Evolutionary conservation across 352 stramenopile genomes (phyloP).

Genomic region (Globisporangium acanthophoron): DNA sequence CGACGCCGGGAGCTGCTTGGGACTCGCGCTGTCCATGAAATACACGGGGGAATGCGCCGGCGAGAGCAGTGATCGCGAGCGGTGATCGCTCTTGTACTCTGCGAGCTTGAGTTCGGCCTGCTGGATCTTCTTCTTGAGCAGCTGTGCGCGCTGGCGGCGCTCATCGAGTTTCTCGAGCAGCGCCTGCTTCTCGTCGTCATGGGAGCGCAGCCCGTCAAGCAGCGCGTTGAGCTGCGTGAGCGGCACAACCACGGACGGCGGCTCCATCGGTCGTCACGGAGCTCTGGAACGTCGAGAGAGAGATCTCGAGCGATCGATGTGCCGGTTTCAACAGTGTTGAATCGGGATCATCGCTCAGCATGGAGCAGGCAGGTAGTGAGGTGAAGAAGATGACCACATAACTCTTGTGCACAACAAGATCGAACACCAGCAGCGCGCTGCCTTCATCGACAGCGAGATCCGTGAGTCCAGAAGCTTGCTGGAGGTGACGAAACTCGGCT

Average conservation of each 20-base stretch:
- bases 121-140: slow-evolving; percentile 30
- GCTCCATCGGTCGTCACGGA: no score
- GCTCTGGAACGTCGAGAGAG: no score
- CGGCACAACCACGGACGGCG: slow-evolving; percentile 30
- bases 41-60: slow-evolving; percentile 2
- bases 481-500: no score
- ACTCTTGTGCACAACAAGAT: no score
- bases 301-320: no score
- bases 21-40: not conserved
- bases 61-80: slow-evolving; percentile 22
- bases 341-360: no score
- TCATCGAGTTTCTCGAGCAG: slow-evolving; percentile 32
- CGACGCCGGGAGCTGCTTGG: not conserved
- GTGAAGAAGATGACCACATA: no score
- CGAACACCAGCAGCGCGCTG: no score
- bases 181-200: slow-evolving; percentile 31
- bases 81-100: slow-evolving; percentile 43
- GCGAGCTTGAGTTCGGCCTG: slow-evolving; percentile 41
- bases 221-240: slow-evolving; percentile 33
- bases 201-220: slow-evolving; percentile 25
- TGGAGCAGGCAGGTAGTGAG: no score
- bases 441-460: no score
- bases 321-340: no score
- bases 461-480: no score
- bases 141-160: slow-evolving; percentile 25